Base-by-base conservation (phyloP, 306 rosid species). In the Dicorynia guianensis region DNA sequence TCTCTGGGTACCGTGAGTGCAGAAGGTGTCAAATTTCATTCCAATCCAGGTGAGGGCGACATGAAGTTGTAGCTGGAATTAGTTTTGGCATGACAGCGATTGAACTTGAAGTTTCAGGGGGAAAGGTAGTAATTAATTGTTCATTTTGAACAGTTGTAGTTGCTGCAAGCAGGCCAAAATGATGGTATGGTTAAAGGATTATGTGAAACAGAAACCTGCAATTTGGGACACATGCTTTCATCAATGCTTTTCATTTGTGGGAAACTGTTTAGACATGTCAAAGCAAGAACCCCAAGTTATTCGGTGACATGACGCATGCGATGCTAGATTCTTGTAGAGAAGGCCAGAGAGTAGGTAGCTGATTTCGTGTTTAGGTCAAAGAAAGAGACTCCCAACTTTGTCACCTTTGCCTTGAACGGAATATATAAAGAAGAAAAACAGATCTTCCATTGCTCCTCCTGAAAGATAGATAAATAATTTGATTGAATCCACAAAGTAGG, bases 381-480 rank as follows among this genome's bases (percentile, higher is more conserved):
- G 47, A 43, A 66, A 66, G 63, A 12, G 59, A 66, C 80, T 8
- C 35, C 15, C 8, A 59, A 35, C 44, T 55, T 66, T 66, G 63
- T 55, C 59, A 6, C 53, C 25, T 0, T 67, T 35, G 5, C 42
- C 43, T 50, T 36, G 42, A 54, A 34, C 40, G n/a, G 46, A 6
- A 40, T 40, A 13, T 4, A 47, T 13, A 12, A 34, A 48, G 25
- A 14, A 34, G 10, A 8, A 19, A 38, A 4, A 25, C 17, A 65
- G 15, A 48, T 67, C 14, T 67, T 67, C 6, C 30, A 44, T 25
- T 25, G 30, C 30, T 25, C 30, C 30, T 25, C 30, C 30, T 25
- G 30, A 25, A 25, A 25, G 2, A 1, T 25, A 2, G 30, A 25
- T 25, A n/a, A n/a, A n/a, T n/a, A n/a, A 25, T 25, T 56, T 30